phyloP scores from a whole-genome alignment of 2,329 filamentous ascomycete genomes.

The Fusarium neocosmosporiellum region DNA sequence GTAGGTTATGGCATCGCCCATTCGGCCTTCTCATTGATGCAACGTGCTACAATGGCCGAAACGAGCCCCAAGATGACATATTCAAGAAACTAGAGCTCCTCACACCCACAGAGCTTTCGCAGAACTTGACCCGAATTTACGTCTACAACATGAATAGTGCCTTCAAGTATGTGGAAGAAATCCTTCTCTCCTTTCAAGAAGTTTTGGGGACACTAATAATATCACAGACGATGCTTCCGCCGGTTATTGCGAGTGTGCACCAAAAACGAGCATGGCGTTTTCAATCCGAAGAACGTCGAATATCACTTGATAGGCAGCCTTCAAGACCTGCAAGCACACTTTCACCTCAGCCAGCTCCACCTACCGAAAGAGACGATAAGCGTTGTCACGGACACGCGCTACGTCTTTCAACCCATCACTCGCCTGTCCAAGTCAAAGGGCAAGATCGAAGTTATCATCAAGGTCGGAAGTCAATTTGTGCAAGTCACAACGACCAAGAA shows the following conservation, averaged over 20 bases:
- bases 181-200: background rate
- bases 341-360: constrained; percentile 73
- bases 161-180: constrained; percentile 62
- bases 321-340: constrained; percentile 73
- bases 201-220: constrained; percentile 4
- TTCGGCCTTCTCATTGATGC: constrained; percentile 76
- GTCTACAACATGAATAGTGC: constrained; percentile 81
- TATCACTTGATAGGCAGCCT: constrained; percentile 74
- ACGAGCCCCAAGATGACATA: constrained; percentile 73
- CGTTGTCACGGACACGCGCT: constrained; percentile 73
- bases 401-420: constrained; percentile 73
- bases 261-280: constrained; percentile 69
- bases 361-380: constrained; percentile 77
- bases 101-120: constrained; percentile 69
- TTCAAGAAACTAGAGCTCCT: constrained; percentile 73
- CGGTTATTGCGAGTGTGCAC: constrained; percentile 70
- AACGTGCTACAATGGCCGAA: constrained; percentile 76
- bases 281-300: constrained; percentile 73
- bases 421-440: constrained; percentile 75
- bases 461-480: constrained; percentile 76
- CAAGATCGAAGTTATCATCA: constrained; percentile 76
- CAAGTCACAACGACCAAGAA: constrained; percentile 77
- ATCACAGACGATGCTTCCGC: constrained; percentile 68
- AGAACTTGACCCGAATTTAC: constrained; percentile 70
- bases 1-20: constrained; percentile 75